Percentiles rank a stretch among this genome's conserved stretches.
phyloP scores from a whole-genome alignment of 177 flowering plant species.

The Vitis hybrid region DNA sequence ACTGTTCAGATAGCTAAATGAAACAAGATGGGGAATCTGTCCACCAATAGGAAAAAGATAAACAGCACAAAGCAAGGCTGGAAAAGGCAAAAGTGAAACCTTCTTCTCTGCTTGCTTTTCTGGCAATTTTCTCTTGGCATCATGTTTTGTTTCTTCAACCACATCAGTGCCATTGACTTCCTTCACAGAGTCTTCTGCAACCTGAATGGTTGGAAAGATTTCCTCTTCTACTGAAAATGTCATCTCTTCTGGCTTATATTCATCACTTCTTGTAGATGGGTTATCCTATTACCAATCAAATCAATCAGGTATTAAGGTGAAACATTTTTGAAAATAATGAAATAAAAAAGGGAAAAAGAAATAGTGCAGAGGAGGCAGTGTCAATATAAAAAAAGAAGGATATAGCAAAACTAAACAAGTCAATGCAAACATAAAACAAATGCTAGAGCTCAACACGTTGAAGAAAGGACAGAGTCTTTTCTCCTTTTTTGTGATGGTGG shows the following conservation, averaged over 20 bases:
- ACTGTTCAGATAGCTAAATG: not conserved
- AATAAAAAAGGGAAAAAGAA: not conserved
- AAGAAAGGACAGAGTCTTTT: no score
- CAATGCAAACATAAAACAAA: no score
- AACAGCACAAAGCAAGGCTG: not conserved
- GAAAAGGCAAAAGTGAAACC: slow-evolving; percentile 30
- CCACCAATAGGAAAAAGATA: not conserved
- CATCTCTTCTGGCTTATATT: slow-evolving; percentile 69
- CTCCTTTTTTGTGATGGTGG: no score
- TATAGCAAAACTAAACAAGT: no score
- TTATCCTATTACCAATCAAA: slow-evolving; percentile 43
- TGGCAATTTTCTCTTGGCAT: slow-evolving; percentile 63
- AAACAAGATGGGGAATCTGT: not conserved
- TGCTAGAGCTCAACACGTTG: no score
- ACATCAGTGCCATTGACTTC: slow-evolving; percentile 25
- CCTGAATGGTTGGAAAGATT: slow-evolving; percentile 49
- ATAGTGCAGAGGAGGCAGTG: not conserved
- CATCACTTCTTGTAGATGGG: slow-evolving; percentile 20
- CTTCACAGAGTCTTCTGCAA: slow-evolving; percentile 29
- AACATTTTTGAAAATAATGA: not conserved
- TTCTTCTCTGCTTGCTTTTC: slow-evolving; percentile 65
- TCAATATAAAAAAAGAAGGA: not conserved
- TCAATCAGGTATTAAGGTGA: not conserved
- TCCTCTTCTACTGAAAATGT: slow-evolving; percentile 73
- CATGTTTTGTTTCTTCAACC: slow-evolving; percentile 33